A percentile compares a stretch with the other conserved stretches of the same genome.
Evolutionary conservation across 2,329 filamentous ascomycete genomes (phyloP).

Genomic region (Beauveria bassiana): DNA sequence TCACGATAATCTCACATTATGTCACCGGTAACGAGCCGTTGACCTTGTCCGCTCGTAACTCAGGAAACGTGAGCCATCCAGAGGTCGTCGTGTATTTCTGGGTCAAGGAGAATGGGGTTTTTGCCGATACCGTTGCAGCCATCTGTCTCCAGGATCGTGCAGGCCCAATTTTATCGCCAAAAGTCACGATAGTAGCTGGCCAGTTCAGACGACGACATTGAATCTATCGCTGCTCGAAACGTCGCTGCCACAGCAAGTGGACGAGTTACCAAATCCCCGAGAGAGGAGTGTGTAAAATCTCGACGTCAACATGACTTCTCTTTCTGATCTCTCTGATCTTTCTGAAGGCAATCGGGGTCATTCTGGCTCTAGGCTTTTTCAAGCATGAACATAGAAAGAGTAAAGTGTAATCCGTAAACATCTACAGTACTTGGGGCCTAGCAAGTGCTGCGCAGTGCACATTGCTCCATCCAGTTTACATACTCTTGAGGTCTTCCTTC

Average conservation of each 20-base stretch:
- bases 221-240: neutral
- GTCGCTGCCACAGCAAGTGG: neutral
- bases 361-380: neutral
- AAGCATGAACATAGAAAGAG: neutral
- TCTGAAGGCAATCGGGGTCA: neutral
- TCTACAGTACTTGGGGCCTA: neutral
- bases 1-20: neutral
- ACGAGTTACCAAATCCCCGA: neutral
- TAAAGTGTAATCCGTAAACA: neutral
- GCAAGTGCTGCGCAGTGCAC: neutral
- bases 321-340: neutral
- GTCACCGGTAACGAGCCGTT: neutral
- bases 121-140: conserved; percentile 5
- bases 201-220: conserved; percentile 3
- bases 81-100: neutral
- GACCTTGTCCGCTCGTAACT: neutral
- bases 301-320: neutral
- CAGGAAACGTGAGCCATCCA: neutral
- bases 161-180: conserved; percentile 9
- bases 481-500: neutral
- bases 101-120: neutral
- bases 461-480: neutral
- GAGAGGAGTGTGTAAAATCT: neutral
- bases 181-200: conserved; percentile 7
- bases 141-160: conserved; percentile 9